Evolutionary conservation across 2,329 filamentous ascomycete genomes (phyloP), one percentile per base, ranked within the genome.

Genomic region (Boeremia lycopersici): DNA sequence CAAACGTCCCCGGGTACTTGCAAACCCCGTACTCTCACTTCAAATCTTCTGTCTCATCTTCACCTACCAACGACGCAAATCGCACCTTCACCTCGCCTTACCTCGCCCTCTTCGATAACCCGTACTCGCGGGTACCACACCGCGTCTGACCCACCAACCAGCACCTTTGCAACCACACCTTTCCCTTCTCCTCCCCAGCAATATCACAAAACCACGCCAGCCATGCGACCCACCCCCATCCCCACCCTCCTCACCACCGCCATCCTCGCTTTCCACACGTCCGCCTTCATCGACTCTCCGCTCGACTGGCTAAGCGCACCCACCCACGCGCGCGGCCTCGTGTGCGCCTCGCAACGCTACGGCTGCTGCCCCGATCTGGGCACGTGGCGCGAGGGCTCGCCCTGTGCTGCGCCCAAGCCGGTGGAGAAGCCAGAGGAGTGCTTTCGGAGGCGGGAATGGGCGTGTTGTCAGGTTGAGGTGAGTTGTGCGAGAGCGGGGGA

Each of bases 301-400:
- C 31, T 48, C 1, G 50, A 53, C 39, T 53, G 38, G 43, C 12
- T 36, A 12, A 36, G 31, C 17, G 38, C 25, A 3, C 36, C 43
- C 7, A 11, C n/a, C 15, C 38, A 53, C 31, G 28, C 23, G 2
- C 50, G 31, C 30, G 50, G 50, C 17, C 43, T 52, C 30, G 33
- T 53, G 2, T 47, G 50, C 33, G 43, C 43, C 4, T 35, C 50
- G 4, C 30, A 36, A 1, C 43, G 38, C 15, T 47, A 47, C 38
- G 31, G 31, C 23, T 53, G 50, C 19, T 54, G 33, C 25, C 28
- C 48, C 9, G 26, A 53, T 12, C 33, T 48, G 9, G 11, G 11
- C 10, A 43, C 33, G 38, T 48, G 51, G 51, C 39, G 39, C 4
- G 10, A 36, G 23, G 17, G 43, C n/a, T 28, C 31, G 2, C 44